Base-by-base conservation (phyloP, 306 rosid species). In the Castanopsis chinensis region DNA sequence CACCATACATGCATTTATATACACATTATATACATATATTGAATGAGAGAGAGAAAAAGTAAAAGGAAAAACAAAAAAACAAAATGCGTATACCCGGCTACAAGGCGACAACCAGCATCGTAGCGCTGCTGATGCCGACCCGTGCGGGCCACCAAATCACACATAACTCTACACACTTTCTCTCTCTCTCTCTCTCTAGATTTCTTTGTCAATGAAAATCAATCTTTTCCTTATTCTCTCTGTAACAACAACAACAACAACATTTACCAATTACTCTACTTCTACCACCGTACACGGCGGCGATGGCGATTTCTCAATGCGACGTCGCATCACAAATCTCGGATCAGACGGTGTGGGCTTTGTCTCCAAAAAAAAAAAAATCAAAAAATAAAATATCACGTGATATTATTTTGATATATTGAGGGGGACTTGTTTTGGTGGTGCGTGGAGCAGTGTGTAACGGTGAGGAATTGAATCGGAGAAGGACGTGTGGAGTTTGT, bases 71-170 rank as follows among this genome's bases (percentile, higher is more conserved):
- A 3, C 13, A 35, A 27, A 9, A 25, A 23, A 17, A 6, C 27
- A 28, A 27, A 0, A 21, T 21, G 14, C 33, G 35, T 35, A n/a
- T 35, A 68, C 72, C 72, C 72, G 18, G 72, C 72, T 19, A 68
- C 52, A 8, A 68, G 72, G 72, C 72, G 72, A 68, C 72, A 68
- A 35, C 72, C 72, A 45, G 52, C 72, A 45, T 68, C 72, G 72
- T 68, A 68, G 27, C 72, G 72, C 4, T 68, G 72, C 9, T 68
- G 72, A 68, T 68, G 72, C 51, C 72, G 49, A 35, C 72, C 72
- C 25, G 72, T 68, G 72, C 72, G 72, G 72, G 72, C 72, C 72
- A 68, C 52, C 28, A 68, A 68, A 68, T 68, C 72, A 35, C 72
- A 68, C 72, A 68, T 68, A 19, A 23, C 37, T 13, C 12, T 1